Conservation (phyloP, 345 rosid genomes). For the Toxicodendron radicans region DNA sequence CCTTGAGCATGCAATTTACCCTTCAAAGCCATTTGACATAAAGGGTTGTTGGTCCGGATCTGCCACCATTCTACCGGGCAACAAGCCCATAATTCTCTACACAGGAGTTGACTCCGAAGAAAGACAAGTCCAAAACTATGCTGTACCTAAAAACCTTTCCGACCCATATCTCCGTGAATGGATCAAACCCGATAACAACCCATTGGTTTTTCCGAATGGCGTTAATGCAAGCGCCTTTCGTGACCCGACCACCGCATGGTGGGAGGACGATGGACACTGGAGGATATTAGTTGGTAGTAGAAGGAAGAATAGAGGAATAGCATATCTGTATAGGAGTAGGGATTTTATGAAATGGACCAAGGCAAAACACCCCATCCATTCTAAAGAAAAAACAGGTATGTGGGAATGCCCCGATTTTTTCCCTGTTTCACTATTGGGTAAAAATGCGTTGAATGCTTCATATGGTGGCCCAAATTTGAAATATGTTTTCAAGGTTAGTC, state of each 20-base stretch:
- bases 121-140: constrained; percentile 70
- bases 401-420: constrained; percentile 96
- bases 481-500: constrained; percentile 71
- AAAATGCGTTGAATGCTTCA: constrained; percentile 52
- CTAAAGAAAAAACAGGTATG: constrained; percentile 53
- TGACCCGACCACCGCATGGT: constrained; percentile 94
- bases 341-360: constrained; percentile 69
- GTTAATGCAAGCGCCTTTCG: constrained; percentile 80
- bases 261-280: constrained; percentile 54
- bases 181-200: constrained; percentile 80
- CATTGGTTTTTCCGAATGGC: constrained; percentile 45
- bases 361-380: constrained; percentile 70
- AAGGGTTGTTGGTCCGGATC: constrained; percentile 96
- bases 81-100: constrained; percentile 67
- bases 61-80: constrained; percentile 59
- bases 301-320: constrained; percentile 57
- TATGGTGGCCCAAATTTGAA: constrained; percentile 31
- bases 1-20: constrained; percentile 67
- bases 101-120: constrained; percentile 58
- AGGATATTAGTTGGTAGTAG: constrained; percentile 53
- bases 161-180: constrained; percentile 78
- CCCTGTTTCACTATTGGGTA: constrained; percentile 46
- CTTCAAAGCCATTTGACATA: constrained; percentile 65
- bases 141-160: constrained; percentile 60
- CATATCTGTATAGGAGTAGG: constrained; percentile 57